These are phyloP conservation scores for Macrolepiota fuliginosa DNA, from an alignment of 768 basidiomycete species.

Conservation along the genomic window DNA sequence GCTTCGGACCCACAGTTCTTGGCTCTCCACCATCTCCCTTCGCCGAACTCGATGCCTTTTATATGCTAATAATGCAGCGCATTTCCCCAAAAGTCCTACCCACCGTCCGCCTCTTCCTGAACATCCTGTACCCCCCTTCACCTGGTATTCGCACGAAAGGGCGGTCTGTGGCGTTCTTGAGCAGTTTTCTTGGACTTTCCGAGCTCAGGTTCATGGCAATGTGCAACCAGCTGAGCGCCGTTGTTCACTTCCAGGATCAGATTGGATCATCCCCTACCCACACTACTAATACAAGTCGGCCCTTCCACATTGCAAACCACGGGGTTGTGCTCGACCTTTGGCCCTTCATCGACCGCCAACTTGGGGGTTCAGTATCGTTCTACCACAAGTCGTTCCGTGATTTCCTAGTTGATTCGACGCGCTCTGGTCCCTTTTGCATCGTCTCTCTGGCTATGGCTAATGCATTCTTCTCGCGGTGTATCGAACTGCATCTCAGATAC, in stretches of 20 bases:
- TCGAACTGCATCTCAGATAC: not conserved
- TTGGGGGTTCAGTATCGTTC: not conserved
- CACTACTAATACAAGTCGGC: not conserved
- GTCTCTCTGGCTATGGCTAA: not conserved
- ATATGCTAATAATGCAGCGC: slow-evolving; percentile 7
- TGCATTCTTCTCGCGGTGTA: not conserved
- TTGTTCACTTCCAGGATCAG: not conserved
- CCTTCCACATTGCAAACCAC: not conserved
- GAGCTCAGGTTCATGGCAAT: not conserved
- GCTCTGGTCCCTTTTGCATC: not conserved
- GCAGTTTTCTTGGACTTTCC: not conserved
- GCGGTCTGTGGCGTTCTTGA: not conserved
- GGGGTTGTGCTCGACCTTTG: not conserved
- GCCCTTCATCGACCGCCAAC: not conserved
- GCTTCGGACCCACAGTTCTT: too few relatives aligned
- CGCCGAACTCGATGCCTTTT: slow-evolving; percentile 15
- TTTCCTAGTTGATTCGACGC: not conserved
- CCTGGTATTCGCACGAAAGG: not conserved
- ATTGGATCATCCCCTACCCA: too few relatives aligned
- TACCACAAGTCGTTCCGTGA: slow-evolving; percentile 7
- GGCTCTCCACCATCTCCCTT: not conserved
- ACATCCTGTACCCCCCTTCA: not conserved
- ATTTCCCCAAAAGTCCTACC: slow-evolving; percentile 26
- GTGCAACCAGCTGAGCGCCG: not conserved
- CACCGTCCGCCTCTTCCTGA: slow-evolving; percentile 27